phyloP scores from a whole-genome alignment of 441 rosid genomes.

The Codiaeum variegatum region DNA sequence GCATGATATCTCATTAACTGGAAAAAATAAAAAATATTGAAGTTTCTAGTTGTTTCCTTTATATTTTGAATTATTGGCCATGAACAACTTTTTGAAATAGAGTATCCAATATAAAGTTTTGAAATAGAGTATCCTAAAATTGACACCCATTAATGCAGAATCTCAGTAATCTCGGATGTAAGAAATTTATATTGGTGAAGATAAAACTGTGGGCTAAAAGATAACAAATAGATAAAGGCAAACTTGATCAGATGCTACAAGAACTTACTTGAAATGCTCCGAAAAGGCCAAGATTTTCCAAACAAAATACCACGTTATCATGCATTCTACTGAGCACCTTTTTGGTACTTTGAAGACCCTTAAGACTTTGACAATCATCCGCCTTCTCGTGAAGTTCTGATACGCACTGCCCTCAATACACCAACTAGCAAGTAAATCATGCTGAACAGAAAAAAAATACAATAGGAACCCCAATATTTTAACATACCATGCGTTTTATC shows the following conservation, averaged over 20 bases:
- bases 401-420: conserved; percentile 57
- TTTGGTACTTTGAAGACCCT: conserved; percentile 50
- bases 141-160: not conserved
- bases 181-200: not conserved
- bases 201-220: not conserved
- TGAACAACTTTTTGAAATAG: not conserved
- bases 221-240: not conserved
- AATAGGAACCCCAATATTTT: conserved; percentile 19
- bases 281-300: conserved; percentile 77
- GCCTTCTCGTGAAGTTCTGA: conserved; percentile 46
- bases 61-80: not conserved
- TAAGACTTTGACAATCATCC: conserved; percentile 44
- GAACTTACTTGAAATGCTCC: conserved; percentile 76
- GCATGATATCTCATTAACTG: not conserved
- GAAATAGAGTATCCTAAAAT: not conserved
- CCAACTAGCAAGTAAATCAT: conserved; percentile 22
- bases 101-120: not conserved
- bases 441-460: conserved; percentile 23
- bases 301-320: conserved; percentile 59
- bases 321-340: conserved; percentile 58
- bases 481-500: conserved; percentile 58
- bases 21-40: not conserved
- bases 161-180: not conserved
- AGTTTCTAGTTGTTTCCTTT: not conserved
- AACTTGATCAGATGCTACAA: conserved; percentile 19